Conservation (phyloP, 495 filamentous ascomycete genomes). For the Durotheca rogersii region DNA sequence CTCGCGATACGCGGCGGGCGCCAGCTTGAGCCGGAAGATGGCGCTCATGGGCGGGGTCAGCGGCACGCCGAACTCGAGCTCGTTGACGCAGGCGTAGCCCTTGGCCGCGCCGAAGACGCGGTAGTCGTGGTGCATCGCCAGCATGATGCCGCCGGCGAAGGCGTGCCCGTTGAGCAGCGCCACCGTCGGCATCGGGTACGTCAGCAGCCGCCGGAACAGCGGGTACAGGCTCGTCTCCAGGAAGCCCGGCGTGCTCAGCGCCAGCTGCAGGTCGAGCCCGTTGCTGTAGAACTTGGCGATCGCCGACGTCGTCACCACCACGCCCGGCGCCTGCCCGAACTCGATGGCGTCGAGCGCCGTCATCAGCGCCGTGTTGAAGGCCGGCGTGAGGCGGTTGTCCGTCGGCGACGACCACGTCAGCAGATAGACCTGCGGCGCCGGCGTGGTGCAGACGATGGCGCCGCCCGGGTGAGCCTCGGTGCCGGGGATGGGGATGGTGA, state of each 20-base stretch:
- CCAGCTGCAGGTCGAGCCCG: conserved; percentile 68
- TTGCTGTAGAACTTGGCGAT: conserved; percentile 82
- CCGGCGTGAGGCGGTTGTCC: conserved; percentile 72
- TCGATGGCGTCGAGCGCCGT: conserved; percentile 73
- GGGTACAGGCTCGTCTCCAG: conserved; percentile 57
- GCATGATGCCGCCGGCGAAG: conserved; percentile 77
- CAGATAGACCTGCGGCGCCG: conserved; percentile 62
- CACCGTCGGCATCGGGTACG: conserved; percentile 82
- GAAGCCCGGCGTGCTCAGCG: conserved; percentile 52
- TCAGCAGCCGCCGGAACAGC: conserved; percentile 60
- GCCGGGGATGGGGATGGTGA: conserved; percentile 43
- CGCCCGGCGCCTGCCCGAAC: conserved; percentile 59
- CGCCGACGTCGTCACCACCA: conserved; percentile 72
- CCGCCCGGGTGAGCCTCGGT: conserved; percentile 32
- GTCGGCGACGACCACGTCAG: conserved; percentile 68
- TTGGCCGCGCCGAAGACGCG: conserved; percentile 66
- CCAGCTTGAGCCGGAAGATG: conserved; percentile 71
- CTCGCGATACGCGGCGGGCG: conserved; percentile 55
- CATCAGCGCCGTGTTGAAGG: conserved; percentile 63
- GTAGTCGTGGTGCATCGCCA: conserved; percentile 84
- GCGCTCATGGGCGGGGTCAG: conserved; percentile 68
- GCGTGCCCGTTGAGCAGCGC: conserved; percentile 77
- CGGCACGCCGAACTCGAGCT: conserved; percentile 73
- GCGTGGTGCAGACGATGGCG: conserved; percentile 53
- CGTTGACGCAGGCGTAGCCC: conserved; percentile 75